A percentile compares a stretch with the other conserved stretches of the same genome.
Conservation (phyloP, 2,329 filamentous ascomycete species). For the Fusarium protoensiforme region DNA sequence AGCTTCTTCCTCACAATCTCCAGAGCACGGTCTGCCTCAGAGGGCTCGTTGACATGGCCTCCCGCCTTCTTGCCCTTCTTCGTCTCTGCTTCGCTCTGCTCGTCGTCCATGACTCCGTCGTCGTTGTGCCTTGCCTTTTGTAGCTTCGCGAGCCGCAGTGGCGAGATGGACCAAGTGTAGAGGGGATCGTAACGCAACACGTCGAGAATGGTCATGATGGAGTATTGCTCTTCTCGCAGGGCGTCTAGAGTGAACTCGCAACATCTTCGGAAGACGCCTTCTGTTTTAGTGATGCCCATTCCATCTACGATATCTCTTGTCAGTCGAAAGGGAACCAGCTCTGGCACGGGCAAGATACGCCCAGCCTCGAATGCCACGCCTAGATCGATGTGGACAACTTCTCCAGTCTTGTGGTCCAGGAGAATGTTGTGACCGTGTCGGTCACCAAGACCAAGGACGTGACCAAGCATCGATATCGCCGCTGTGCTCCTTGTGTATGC, state of each 20-base stretch:
- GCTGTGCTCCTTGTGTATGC: constrained; percentile 95
- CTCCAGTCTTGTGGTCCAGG: constrained; percentile 87
- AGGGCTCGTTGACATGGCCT: constrained; percentile 63
- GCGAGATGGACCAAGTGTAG: constrained; percentile 93
- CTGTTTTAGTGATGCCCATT: constrained; percentile 94
- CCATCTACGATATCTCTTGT: constrained; percentile 96
- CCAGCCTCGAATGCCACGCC: constrained; percentile 98
- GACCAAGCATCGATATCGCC: constrained; percentile 93
- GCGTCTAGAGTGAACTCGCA: constrained; percentile 98
- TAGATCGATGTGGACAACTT: constrained; percentile 96
- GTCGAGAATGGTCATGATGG: constrained; percentile 98
- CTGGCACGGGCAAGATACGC: constrained; percentile 92
- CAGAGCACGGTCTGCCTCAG: constrained; percentile 89
- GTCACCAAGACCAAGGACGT: constrained; percentile 92
- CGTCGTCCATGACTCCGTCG: constrained; percentile 51
- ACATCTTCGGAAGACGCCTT: constrained; percentile 96
- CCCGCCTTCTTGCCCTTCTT: constrained; percentile 51
- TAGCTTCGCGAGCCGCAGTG: constrained; percentile 71
- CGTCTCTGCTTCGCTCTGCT: constrained; percentile 54
- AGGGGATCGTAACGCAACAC: constrained; percentile 98
- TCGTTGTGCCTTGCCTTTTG: constrained; percentile 69
- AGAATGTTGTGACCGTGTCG: constrained; percentile 97
- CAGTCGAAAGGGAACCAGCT: constrained; percentile 94
- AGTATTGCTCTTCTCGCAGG: constrained; percentile 92
- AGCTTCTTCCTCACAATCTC: constrained; percentile 97